Evolutionary conservation across 768 basidiomycete genomes (phyloP).

Genomic region (Phanerochaete carnosa): DNA sequence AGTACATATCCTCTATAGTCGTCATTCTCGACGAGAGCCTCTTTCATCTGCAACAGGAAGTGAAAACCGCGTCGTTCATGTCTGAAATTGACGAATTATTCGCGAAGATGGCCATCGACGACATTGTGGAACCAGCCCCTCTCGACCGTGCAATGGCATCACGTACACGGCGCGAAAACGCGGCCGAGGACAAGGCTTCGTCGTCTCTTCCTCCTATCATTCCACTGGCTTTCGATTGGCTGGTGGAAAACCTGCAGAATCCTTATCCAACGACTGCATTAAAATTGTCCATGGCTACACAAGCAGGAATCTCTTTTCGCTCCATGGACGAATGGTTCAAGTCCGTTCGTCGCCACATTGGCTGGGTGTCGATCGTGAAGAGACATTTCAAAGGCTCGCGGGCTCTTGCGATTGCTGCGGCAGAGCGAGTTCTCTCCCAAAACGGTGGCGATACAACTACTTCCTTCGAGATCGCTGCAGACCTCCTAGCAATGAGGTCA

Average conservation of each 20-base stretch:
- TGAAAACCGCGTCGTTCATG: neutral
- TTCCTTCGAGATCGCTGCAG: neutral
- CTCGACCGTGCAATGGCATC: too few relatives aligned
- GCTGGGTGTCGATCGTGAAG: slow-evolving; percentile 9
- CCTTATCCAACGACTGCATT: slow-evolving; percentile 17
- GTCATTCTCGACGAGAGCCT: slow-evolving; percentile 9
- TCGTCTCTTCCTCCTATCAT: neutral
- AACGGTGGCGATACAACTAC: neutral
- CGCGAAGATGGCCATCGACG: neutral
- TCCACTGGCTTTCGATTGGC: slow-evolving; percentile 6
- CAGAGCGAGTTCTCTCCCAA: neutral
- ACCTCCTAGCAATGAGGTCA: neutral
- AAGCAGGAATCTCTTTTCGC: slow-evolving; percentile 1
- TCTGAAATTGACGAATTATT: slow-evolving; percentile 5
- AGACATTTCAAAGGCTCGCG: slow-evolving; percentile 10
- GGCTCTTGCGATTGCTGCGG: slow-evolving; percentile 1
- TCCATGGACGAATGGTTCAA: slow-evolving; percentile 16
- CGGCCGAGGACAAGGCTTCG: too few relatives aligned
- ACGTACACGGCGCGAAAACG: too few relatives aligned
- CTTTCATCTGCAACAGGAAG: neutral
- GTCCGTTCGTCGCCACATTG: slow-evolving; percentile 5
- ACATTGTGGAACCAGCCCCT: neutral
- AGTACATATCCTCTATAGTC: neutral
- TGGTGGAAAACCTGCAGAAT: slow-evolving; percentile 7
- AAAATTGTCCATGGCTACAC: slow-evolving; percentile 10